Percentiles rank a stretch among this genome's conserved stretches.
These are phyloP conservation scores for Baeospora myosura DNA, from an alignment of 1,284 basidiomycete genomes.

Conservation along the genomic window DNA sequence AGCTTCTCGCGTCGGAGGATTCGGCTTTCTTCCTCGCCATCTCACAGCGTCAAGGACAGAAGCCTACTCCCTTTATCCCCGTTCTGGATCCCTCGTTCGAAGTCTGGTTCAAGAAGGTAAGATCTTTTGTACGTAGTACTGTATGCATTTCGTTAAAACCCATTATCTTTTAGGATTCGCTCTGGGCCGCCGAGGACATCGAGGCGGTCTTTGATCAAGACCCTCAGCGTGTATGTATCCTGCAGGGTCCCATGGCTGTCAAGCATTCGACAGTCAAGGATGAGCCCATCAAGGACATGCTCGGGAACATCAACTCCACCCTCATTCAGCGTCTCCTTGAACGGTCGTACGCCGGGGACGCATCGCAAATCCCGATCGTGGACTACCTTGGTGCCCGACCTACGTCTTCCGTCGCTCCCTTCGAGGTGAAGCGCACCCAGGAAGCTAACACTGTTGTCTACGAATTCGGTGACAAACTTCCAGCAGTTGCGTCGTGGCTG, in stretches of 20 bases:
- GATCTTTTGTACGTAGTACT: too few species aligned
- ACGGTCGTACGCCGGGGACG: slow-evolving; percentile 75
- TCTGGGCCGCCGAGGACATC: slow-evolving; percentile 98
- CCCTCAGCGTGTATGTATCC: slow-evolving; percentile 94
- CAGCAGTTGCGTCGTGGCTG: slow-evolving; percentile 71
- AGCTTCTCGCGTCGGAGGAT: slow-evolving; percentile 93
- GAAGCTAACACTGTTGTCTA: slow-evolving; percentile 47
- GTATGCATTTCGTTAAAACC: slow-evolving; percentile 11
- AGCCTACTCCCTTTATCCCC: slow-evolving; percentile 98
- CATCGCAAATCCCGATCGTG: slow-evolving; percentile 68
- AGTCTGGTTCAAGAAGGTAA: slow-evolving; percentile 97
- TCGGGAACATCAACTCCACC: slow-evolving; percentile 78
- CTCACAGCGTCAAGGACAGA: slow-evolving; percentile 91
- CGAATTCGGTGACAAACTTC: slow-evolving; percentile 49
- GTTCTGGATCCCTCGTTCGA: slow-evolving; percentile 89
- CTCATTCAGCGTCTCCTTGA: slow-evolving; percentile 82
- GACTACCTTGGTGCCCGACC: slow-evolving; percentile 79
- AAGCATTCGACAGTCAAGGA: slow-evolving; percentile 86
- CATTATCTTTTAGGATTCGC: slow-evolving; percentile 64
- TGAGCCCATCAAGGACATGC: slow-evolving; percentile 87
- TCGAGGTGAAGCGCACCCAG: slow-evolving; percentile 44
- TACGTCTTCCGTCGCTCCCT: slow-evolving; percentile 26
- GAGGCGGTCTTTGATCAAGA: slow-evolving; percentile 98
- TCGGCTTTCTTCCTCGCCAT: slow-evolving; percentile 94
- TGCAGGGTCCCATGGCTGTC: slow-evolving; percentile 93